Conservation (phyloP, 1,284 basidiomycete genomes). For the Puccinia horiana region DNA sequence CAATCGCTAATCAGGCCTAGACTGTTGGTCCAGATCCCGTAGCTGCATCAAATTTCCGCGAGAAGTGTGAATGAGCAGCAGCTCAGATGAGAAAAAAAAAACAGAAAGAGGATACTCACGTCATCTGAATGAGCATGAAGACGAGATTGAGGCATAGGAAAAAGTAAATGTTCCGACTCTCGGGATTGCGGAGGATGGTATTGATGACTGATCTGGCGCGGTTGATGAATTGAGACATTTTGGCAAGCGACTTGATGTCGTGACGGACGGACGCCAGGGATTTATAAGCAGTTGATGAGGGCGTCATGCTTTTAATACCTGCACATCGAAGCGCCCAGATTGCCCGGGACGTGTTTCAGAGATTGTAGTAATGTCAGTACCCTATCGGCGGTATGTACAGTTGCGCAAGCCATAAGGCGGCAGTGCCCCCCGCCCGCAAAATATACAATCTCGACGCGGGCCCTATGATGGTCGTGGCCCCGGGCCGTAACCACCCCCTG, state of each 20-base stretch:
- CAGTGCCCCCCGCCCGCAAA: too few relatives aligned
- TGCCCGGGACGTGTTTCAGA: background rate
- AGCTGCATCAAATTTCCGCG: constrained; percentile 63
- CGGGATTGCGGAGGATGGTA: constrained; percentile 82
- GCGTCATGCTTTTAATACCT: constrained; percentile 53
- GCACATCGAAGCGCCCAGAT: background rate
- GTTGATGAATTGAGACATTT: constrained; percentile 49
- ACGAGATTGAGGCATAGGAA: constrained; percentile 91
- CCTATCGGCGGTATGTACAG: background rate
- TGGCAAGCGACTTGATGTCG: constrained; percentile 14
- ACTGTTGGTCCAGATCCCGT: constrained; percentile 97
- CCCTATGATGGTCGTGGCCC: too few relatives aligned
- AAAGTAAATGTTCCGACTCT: constrained; percentile 93
- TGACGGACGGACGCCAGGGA: constrained; percentile 32
- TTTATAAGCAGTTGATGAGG: constrained; percentile 52
- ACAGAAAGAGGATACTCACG: constrained; percentile 51
- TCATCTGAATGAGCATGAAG: constrained; percentile 75
- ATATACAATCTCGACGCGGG: too few relatives aligned
- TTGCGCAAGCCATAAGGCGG: too few relatives aligned
- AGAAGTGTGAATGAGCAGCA: background rate
- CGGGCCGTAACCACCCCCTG: too few relatives aligned
- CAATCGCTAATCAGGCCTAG: constrained; percentile 95
- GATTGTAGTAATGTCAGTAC: background rate
- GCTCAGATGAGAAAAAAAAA: background rate
- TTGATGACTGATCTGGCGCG: constrained; percentile 64